These are phyloP conservation scores for Eustoma russellianum DNA, from an alignment of 257 asterid genomes.

Conservation along the genomic window DNA sequence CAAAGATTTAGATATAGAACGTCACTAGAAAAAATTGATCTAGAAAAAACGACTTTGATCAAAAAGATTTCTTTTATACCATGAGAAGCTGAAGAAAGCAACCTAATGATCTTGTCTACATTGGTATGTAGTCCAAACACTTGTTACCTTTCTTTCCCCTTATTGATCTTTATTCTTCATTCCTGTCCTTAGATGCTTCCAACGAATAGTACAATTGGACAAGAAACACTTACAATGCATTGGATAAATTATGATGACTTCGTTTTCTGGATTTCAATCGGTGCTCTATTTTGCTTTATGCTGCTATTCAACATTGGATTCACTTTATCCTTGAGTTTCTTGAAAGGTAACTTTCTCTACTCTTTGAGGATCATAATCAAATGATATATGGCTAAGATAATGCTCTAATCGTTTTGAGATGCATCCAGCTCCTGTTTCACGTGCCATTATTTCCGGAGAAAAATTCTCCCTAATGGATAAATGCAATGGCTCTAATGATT, in stretches of 20 bases:
- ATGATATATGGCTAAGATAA: constrained; percentile 1
- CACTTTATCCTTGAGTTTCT: constrained; percentile 41
- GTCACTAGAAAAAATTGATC: too few relatives aligned
- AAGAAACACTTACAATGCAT: constrained; percentile 38
- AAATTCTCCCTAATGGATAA: constrained; percentile 12
- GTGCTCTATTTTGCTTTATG: constrained; percentile 43
- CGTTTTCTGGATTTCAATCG: constrained; percentile 49
- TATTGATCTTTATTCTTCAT: not conserved
- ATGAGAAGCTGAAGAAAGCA: too few relatives aligned
- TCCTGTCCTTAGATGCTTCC: constrained; percentile 18
- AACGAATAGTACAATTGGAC: constrained; percentile 43
- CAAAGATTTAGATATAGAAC: too few relatives aligned
- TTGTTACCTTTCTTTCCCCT: not conserved
- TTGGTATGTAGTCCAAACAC: not conserved
- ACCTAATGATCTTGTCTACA: too few relatives aligned
- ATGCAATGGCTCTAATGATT: not conserved
- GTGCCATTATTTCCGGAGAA: constrained; percentile 55
- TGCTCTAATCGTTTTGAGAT: constrained; percentile 7
- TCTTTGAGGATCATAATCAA: not conserved
- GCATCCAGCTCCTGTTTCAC: constrained; percentile 55
- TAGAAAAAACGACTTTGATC: too few relatives aligned
- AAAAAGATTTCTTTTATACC: too few relatives aligned
- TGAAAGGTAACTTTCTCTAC: constrained; percentile 33
- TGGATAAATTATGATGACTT: constrained; percentile 38
- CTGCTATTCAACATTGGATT: constrained; percentile 45